A percentile compares a stretch with the other conserved stretches of the same genome.
Evolutionary conservation across 495 filamentous ascomycete genomes (phyloP).

Genomic region (Ascodesmis nigricans): DNA sequence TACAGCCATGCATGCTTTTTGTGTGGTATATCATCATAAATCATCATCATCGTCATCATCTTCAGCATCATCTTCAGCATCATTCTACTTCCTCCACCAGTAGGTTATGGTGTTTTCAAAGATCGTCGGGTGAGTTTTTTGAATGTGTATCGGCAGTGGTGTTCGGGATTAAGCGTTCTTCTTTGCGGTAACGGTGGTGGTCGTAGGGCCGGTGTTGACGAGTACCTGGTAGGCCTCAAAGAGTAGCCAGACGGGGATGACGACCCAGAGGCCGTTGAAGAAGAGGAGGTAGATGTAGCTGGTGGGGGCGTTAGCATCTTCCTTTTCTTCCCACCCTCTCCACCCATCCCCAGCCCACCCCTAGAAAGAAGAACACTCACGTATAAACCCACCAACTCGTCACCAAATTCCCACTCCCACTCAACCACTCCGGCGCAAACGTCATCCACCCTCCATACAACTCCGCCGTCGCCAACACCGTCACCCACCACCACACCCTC

Average conservation of each 20-base stretch:
- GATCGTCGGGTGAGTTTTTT: no score
- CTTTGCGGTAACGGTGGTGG: no score
- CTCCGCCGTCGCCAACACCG: slow-evolving; percentile 72
- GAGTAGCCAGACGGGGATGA: slow-evolving; percentile 54
- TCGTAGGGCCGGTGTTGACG: no score
- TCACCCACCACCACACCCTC: slow-evolving; percentile 45
- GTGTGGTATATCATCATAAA: no score
- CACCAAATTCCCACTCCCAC: slow-evolving; percentile 50
- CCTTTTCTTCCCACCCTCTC: no score
- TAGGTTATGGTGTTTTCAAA: no score
- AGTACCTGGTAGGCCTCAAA: slow-evolving; percentile 42
- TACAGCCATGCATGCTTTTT: no score
- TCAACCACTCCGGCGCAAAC: slow-evolving; percentile 85
- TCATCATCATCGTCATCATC: no score
- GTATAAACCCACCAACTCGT: slow-evolving; percentile 66
- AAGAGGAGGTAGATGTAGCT: slow-evolving; percentile 69
- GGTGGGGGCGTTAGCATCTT: background rate
- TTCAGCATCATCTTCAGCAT: no score
- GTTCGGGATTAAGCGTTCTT: no score
- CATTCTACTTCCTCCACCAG: no score
- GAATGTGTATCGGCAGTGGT: no score
- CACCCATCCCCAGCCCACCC: background rate
- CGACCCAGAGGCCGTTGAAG: slow-evolving; percentile 83
- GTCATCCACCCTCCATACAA: slow-evolving; percentile 93
- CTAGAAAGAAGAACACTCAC: slow-evolving; percentile 16